Evolutionary conservation across 2,329 filamentous ascomycete genomes (phyloP), one percentile per base, ranked within the genome.

Genomic region (Bipolaris zeicola): DNA sequence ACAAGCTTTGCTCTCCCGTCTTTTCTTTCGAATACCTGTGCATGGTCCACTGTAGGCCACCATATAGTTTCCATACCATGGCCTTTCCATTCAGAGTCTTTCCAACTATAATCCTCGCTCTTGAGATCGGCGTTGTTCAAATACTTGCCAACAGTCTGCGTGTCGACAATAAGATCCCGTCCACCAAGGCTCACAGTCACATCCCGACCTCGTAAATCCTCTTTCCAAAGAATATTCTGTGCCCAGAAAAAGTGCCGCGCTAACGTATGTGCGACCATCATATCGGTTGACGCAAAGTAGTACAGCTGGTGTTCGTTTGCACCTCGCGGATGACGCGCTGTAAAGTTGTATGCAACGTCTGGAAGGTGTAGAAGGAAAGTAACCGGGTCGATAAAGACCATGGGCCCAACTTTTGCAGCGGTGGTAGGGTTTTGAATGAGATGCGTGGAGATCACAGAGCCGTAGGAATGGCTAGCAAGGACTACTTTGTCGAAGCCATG

Each of bases 291-390:
- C 5, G 86, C 89, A 69, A 90, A 90, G 65, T 89, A 91, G 80
- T 85, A 88, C 13, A 91, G 77, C 69, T 88, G 83, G 78, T 85
- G 87, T 72, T 91, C 87, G 60, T 89, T 89, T n/a, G 89, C 87
- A 1, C 54, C 50, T 8, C 50, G 52, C 1, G 74, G 74, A 16
- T 49, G 60, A 13, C 74, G 66, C 5, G 66, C 66, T 53, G 76
- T 68, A 52, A 91, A 91, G 74, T 91, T 91, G 78, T 86, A 90
- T 10, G 88, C 87, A 31, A 91, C 86, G 58, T 89, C 81, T 1
- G 88, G 88, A 34, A 89, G 80, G 69, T 91, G 88, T 33, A 91
- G 79, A 52, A 90, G 75, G 51, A 91, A 81, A 22, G 83, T 85
- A 8, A 91, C 86, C 0, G 89, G 89, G 67, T 91, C 79, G 14